Base-by-base conservation (phyloP, 768 basidiomycete genomes). In the Termitomyces sp. region DNA sequence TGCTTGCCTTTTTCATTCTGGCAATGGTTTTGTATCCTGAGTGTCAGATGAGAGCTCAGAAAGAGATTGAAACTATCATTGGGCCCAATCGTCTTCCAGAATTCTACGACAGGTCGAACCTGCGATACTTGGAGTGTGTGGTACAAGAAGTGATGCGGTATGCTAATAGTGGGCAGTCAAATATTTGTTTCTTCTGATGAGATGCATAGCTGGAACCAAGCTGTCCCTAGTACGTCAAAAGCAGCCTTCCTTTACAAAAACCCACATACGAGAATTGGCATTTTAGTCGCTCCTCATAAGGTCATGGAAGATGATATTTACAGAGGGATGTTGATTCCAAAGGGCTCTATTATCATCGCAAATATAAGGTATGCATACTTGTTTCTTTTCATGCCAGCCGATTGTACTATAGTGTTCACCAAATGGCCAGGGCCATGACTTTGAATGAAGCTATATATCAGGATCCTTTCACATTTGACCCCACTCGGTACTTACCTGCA, bases 11-110 rank as follows among this genome's bases (percentile, higher is more conserved):
- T n/a, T 70, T 69, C 31, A 64, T 74, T 40, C 56, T 70, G 14
- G 72, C 66, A 4, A 73, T 72, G 70, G 38, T 66, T 6, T 55
- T 68, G 11, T 59, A 70, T 60, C 72, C 70, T 4, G 67, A 70
- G 31, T 54, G 66, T 20, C 73, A 72, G 59, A 37, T 43, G 10
- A 58, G 46, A n/a, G 71, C 67, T 37, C 73, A 73, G 57, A 60
- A 62, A 17, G 72, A 74, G 59, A 63, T 74, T 20, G 72, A 71
- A 52, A 8, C 43, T 2, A 65, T 72, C 20, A 53, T 70, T 12
- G 71, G 71, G 6, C 6, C 38, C 10, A 59, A 63, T 25, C 57
- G 71, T 14, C 67, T 74, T 50, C 73, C 73, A 4, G 60, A 57
- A 38, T 54, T 70, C 31, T 37, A 51, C 3, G 71, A 72, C 42